Evolutionary conservation across 352 stramenopile genomes (phyloP).

Genomic region (Thraustotheca clavata): DNA sequence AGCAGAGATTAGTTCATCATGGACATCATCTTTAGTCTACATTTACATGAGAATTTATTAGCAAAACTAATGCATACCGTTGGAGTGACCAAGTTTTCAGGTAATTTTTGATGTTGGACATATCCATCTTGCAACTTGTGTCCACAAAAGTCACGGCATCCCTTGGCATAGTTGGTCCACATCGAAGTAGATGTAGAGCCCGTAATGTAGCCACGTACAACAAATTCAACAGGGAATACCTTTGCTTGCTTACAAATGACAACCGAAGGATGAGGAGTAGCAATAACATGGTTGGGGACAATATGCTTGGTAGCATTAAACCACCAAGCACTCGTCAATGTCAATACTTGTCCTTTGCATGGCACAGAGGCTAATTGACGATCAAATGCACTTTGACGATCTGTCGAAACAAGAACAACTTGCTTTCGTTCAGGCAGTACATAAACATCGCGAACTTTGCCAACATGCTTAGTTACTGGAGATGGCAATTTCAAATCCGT

Average conservation of each 20-base stretch:
- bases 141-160: slow-evolving; percentile 94
- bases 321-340: slow-evolving; percentile 94
- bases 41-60: background rate
- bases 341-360: slow-evolving; percentile 97
- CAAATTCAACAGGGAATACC: slow-evolving; percentile 98
- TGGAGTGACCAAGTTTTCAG: slow-evolving; percentile 92
- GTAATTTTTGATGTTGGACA: slow-evolving; percentile 96
- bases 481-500: slow-evolving; percentile 47
- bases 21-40: slow-evolving; percentile 93
- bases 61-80: slow-evolving; percentile 37
- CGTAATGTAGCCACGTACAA: slow-evolving; percentile 95
- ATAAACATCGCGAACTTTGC: slow-evolving; percentile 92
- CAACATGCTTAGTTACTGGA: slow-evolving; percentile 44
- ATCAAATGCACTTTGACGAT: slow-evolving; percentile 98
- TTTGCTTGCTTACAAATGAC: slow-evolving; percentile 94
- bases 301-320: slow-evolving; percentile 95
- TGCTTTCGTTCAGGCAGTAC: slow-evolving; percentile 54
- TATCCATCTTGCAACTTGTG: slow-evolving; percentile 91
- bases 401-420: slow-evolving; percentile 96
- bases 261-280: slow-evolving; percentile 91
- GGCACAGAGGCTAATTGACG: slow-evolving; percentile 92
- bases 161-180: slow-evolving; percentile 98
- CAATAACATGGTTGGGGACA: slow-evolving; percentile 95
- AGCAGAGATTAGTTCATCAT: slow-evolving; percentile 97
- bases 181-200: slow-evolving; percentile 97